A percentile compares a stretch with the other conserved stretches of the same genome.
Conservation (phyloP, 2,329 filamentous ascomycete species). For the Arachnopeziza araneosa region DNA sequence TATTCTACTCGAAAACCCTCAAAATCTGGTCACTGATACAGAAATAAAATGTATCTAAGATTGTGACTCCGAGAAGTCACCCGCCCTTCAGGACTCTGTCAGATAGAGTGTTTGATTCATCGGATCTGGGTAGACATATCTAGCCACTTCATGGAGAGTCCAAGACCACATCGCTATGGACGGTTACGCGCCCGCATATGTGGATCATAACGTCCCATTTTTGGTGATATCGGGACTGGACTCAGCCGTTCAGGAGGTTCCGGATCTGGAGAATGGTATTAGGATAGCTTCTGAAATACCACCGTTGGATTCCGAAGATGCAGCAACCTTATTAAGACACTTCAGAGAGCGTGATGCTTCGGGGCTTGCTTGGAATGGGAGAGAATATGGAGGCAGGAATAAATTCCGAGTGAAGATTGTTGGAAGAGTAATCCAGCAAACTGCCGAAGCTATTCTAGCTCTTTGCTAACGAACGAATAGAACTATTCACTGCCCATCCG, state of each 20-base stretch:
- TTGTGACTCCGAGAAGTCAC: not conserved
- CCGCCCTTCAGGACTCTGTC: not conserved
- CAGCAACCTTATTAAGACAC: constrained; percentile 57
- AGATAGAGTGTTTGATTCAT: not conserved
- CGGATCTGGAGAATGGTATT: constrained; percentile 23
- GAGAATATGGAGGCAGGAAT: constrained; percentile 41
- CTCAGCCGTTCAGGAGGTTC: constrained; percentile 36
- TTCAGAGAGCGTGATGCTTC: constrained; percentile 62
- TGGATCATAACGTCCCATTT: constrained; percentile 82
- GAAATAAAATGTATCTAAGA: not conserved
- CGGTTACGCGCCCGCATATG: constrained; percentile 71
- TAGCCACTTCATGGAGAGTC: not conserved
- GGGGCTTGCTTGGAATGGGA: constrained; percentile 60
- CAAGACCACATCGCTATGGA: constrained; percentile 52
- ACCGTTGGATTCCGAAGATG: constrained; percentile 58
- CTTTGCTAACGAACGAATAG: constrained; percentile 35
- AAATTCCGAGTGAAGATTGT: constrained; percentile 67
- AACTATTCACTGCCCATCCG: constrained; percentile 49
- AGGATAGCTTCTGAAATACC: constrained; percentile 68
- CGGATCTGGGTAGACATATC: not conserved
- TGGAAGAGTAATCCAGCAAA: constrained; percentile 63
- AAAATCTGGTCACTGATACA: not conserved
- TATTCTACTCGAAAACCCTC: not conserved
- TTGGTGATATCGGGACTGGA: constrained; percentile 74
- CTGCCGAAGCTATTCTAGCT: constrained; percentile 16